These are phyloP conservation scores for Vitis hybrid DNA, from an alignment of 177 flowering plant genomes.

Conservation along the genomic window DNA sequence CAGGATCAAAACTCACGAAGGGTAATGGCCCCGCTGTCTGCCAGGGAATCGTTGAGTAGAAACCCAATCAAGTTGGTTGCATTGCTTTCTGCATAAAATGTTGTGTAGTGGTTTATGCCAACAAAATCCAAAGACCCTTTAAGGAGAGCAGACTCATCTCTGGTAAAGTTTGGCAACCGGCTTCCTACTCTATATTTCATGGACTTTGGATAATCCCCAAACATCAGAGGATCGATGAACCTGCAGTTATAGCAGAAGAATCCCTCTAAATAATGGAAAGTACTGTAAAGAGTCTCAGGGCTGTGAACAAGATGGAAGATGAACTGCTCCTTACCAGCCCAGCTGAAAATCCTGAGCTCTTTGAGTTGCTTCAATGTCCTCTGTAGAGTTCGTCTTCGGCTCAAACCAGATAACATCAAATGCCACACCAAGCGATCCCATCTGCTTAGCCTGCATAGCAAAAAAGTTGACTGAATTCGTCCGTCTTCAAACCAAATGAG, in stretches of 20 bases:
- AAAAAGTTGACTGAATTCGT: not conserved
- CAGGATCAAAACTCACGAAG: constrained; percentile 52
- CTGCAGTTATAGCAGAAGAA: constrained; percentile 27
- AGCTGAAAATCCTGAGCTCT: constrained; percentile 88
- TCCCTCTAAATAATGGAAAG: not conserved
- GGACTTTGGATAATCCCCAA: constrained; percentile 81
- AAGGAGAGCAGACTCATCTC: constrained; percentile 45
- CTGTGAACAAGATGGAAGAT: too few species aligned
- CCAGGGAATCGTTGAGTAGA: constrained; percentile 55
- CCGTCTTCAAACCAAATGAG: not conserved
- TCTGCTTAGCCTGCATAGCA: constrained; percentile 48
- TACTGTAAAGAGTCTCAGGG: too few species aligned
- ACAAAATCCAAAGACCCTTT: constrained; percentile 7
- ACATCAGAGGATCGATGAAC: constrained; percentile 83
- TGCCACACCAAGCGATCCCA: constrained; percentile 65
- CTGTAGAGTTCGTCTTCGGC: constrained; percentile 57
- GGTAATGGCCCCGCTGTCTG: constrained; percentile 76
- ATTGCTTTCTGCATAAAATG: constrained; percentile 61
- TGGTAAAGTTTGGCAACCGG: constrained; percentile 70
- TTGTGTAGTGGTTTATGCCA: constrained; percentile 54
- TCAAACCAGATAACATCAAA: constrained; percentile 85
- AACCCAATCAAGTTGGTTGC: constrained; percentile 34
- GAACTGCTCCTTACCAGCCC: constrained; percentile 61
- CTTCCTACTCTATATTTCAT: constrained; percentile 72
- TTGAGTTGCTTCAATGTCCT: constrained; percentile 73